These are phyloP conservation scores for Papiliotrema flavescens DNA, from an alignment of 1,284 basidiomycete species.

Conservation along the genomic window DNA sequence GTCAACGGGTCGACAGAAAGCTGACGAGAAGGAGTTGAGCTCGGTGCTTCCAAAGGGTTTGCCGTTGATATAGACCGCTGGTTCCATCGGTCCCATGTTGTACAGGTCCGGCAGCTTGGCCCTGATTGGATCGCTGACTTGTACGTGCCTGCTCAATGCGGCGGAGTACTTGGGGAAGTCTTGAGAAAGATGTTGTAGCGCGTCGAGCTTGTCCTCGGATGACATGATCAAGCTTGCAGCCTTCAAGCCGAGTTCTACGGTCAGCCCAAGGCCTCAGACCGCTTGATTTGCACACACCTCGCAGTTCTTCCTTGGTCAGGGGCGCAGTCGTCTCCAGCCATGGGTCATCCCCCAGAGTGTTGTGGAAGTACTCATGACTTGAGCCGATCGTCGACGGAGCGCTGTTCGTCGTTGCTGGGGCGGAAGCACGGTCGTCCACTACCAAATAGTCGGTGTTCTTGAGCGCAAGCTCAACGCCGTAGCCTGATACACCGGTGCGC, in stretches of 20 bases:
- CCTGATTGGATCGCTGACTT: constrained; percentile 48
- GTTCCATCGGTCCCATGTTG: constrained; percentile 18
- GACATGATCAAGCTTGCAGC: constrained; percentile 67
- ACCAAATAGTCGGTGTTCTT: constrained; percentile 98
- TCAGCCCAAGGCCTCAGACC: background rate
- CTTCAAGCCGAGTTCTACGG: constrained; percentile 65
- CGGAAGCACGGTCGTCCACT: constrained; percentile 67
- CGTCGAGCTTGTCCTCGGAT: constrained; percentile 58
- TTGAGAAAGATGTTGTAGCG: constrained; percentile 70
- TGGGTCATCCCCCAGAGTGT: constrained; percentile 39
- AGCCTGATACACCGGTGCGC: constrained; percentile 66
- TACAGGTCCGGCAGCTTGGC: constrained; percentile 60
- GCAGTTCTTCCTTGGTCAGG: constrained; percentile 63
- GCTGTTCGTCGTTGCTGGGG: constrained; percentile 22
- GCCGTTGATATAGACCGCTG: constrained; percentile 73
- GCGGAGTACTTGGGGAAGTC: constrained; percentile 83
- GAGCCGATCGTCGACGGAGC: constrained; percentile 12
- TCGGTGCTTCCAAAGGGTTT: constrained; percentile 60
- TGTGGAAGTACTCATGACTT: constrained; percentile 16
- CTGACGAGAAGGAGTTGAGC: constrained; percentile 64
- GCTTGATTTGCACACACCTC: constrained; percentile 40
- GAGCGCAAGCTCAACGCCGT: constrained; percentile 84
- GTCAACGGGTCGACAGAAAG: background rate
- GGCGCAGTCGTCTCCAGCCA: constrained; percentile 57
- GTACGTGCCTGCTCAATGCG: constrained; percentile 64